Evolutionary conservation across 1,284 basidiomycete genomes (phyloP), one percentile per base, ranked within the genome.

Genomic region (Apiotrichum gamsii): DNA sequence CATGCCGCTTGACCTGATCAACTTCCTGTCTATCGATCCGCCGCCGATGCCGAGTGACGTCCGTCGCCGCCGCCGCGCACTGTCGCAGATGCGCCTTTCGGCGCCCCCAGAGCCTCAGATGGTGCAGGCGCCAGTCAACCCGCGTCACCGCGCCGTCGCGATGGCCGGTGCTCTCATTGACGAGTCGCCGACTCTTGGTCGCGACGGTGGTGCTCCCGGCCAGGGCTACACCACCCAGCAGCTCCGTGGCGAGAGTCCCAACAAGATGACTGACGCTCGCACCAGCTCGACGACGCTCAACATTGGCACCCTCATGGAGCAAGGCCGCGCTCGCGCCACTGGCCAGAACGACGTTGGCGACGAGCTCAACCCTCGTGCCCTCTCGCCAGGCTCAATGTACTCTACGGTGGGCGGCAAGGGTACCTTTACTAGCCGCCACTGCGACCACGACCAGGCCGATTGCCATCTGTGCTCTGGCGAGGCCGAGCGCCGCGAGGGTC

Each of bases 11-110:
- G 58, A 61, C 15, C 53, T 72, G 16, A 71, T 73, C 62, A 72
- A 70, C 47, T 73, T 71, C 57, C 53, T 71, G 25, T 71, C 69
- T 3, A 69, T 73, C 49, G 71, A 73, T 48, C 71, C 71, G 11
- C 71, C 71, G 11, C 41, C 64, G 0, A 67, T 69, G 65, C 65
- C 67, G 1, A 56, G 62, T 25, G 62, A 65, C 33, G 54, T 39
- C 3, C 44, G 52, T 14, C 23, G 52, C 15, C 31, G 20, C 5
- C 30, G 43, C 4, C n/a, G 43, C 21, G 37, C 43, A 0, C 19
- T 48, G 19, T 20, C 19, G 10, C 18, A 37, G 3, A 20, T 23
- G 24, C 15, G 20, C 4, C 3, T n/a, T 15, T 18, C 39, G 13
- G 30, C 14, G 11, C 6, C 11, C 5, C 16, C 3, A 20, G 19